A percentile compares a stretch with the other conserved stretches of the same genome.
phyloP scores from a whole-genome alignment of 2,329 filamentous ascomycete species.

The Pseudophaeomoniella oleicola region DNA sequence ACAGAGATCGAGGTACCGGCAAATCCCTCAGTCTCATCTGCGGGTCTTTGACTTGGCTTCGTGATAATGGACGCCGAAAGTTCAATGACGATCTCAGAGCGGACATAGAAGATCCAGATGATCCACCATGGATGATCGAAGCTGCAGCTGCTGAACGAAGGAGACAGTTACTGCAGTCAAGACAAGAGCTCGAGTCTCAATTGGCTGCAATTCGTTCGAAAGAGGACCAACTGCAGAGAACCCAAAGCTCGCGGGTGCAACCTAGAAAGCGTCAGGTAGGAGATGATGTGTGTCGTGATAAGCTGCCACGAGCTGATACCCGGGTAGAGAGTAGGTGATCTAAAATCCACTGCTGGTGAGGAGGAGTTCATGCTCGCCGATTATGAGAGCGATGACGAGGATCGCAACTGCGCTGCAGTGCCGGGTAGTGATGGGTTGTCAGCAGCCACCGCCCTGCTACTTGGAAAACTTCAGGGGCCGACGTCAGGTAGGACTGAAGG shows the following conservation, averaged over 20 bases:
- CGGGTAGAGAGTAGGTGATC: too few species aligned
- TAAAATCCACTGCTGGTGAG: too few species aligned
- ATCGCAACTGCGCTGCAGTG: conserved; percentile 12
- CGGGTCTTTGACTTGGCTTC: conserved; percentile 78
- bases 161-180: conserved; percentile 49
- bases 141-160: conserved; percentile 57
- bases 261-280: conserved; percentile 9
- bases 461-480: conserved; percentile 49
- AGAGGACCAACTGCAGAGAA: conserved; percentile 4
- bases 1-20: conserved; percentile 57
- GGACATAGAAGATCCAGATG: conserved; percentile 35
- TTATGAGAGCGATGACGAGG: conserved; percentile 50
- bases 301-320: too few species aligned
- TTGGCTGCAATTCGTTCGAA: conserved; percentile 4
- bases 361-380: conserved; percentile 55
- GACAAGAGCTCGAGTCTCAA: conserved; percentile 56
- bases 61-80: conserved; percentile 34
- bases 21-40: conserved; percentile 90
- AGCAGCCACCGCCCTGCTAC: conserved; percentile 57
- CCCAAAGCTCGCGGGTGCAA: conserved; percentile 14
- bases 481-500: conserved; percentile 25
- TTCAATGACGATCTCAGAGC: conserved; percentile 1
- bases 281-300: too few species aligned
- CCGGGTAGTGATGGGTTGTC: conserved; percentile 40
- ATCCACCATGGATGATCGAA: conserved; percentile 74